A percentile compares a stretch with the other conserved stretches of the same genome.
These are phyloP conservation scores for Cytospora leucostoma DNA, from an alignment of 2,329 filamentous ascomycete genomes.

Conservation along the genomic window DNA sequence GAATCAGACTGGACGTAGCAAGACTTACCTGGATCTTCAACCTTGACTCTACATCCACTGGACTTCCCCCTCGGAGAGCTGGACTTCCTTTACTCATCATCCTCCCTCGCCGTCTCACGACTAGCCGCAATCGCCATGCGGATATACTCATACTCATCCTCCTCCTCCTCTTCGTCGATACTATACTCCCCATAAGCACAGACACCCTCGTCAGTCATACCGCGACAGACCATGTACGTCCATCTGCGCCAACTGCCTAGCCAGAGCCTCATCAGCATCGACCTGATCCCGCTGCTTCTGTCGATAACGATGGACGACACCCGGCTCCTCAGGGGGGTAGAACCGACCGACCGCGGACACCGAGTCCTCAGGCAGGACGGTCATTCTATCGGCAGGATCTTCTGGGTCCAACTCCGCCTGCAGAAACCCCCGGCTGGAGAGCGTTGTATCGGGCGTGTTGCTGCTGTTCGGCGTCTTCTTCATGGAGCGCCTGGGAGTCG, in stretches of 20 bases:
- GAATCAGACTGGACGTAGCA: background rate
- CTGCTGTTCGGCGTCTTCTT: background rate
- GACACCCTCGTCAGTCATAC: background rate
- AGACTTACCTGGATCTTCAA: background rate
- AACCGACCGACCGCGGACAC: conserved; percentile 11
- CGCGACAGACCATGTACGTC: background rate
- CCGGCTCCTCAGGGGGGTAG: background rate
- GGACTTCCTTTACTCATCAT: background rate
- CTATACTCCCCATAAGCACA: too few species aligned
- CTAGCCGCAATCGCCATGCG: background rate
- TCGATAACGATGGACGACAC: background rate
- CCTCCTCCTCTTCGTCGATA: background rate
- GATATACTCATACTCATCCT: background rate
- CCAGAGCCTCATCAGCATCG: conserved; percentile 5
- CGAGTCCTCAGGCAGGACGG: conserved; percentile 11
- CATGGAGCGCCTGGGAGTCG: background rate
- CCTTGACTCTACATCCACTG: background rate
- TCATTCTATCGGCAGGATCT: background rate
- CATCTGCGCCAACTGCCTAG: conserved; percentile 3
- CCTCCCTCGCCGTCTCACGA: background rate
- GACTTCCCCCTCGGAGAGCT: background rate
- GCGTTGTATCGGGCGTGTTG: background rate
- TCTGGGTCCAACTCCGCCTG: conserved; percentile 6
- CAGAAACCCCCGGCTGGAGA: conserved; percentile 6
- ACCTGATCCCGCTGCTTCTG: background rate